Evolutionary conservation across 2,329 filamentous ascomycete genomes (phyloP).

Genomic region (Zasmidium cellare): DNA sequence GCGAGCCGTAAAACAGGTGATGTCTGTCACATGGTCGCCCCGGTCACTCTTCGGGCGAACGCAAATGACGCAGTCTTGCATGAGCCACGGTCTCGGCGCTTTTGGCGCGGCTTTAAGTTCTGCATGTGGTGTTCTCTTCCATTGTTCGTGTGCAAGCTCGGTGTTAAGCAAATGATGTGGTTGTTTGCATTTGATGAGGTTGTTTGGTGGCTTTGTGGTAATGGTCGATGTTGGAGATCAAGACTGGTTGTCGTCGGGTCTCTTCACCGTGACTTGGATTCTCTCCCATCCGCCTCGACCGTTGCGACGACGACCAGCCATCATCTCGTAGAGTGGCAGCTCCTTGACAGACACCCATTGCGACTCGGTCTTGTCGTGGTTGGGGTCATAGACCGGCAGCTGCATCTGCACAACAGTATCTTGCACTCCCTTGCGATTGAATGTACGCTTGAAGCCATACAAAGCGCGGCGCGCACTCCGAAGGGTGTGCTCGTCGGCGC

Average conservation of each 20-base stretch:
- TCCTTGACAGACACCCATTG: background rate
- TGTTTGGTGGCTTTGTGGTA: too few relatives aligned
- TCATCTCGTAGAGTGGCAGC: background rate
- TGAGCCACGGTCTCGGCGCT: background rate
- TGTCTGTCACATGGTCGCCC: background rate
- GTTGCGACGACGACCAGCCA: background rate
- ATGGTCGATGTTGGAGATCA: background rate
- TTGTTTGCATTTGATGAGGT: background rate
- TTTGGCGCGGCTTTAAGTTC: background rate
- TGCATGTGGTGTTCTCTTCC: background rate
- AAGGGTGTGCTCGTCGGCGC: conserved; percentile 52
- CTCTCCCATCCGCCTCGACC: background rate
- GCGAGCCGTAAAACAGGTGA: background rate
- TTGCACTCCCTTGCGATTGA: conserved; percentile 60
- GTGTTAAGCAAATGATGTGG: background rate
- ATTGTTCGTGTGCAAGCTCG: background rate
- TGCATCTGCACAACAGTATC: conserved; percentile 77
- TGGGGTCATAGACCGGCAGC: conserved; percentile 13
- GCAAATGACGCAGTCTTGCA: background rate
- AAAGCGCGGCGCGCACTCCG: conserved; percentile 78
- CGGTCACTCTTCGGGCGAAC: background rate
- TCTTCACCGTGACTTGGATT: background rate
- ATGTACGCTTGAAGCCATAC: conserved; percentile 59
- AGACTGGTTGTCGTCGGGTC: background rate
- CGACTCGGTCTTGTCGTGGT: background rate